Evolutionary conservation across 169 alveolate species (phyloP).

Genomic region (Theileria sp.): DNA sequence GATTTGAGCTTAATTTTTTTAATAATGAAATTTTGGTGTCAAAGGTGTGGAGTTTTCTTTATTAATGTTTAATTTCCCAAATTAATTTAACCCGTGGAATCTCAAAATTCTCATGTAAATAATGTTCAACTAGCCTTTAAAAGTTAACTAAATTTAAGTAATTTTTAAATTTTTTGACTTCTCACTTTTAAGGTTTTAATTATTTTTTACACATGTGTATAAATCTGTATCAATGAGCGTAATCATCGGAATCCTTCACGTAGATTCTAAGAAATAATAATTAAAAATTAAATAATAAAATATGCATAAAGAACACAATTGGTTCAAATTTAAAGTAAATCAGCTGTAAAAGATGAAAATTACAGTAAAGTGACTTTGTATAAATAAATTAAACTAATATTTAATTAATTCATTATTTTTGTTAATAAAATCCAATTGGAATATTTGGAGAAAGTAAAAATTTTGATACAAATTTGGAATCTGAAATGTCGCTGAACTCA

Average conservation of each 20-base stretch:
- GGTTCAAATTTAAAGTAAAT: not conserved
- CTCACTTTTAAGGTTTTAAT: not conserved
- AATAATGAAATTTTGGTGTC: not conserved
- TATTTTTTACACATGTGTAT: not conserved
- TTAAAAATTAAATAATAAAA: no score
- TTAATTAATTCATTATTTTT: not conserved
- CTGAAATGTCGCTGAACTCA: slow-evolving; percentile 31
- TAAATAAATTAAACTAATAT: not conserved
- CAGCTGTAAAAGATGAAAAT: not conserved
- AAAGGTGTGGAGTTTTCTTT: not conserved
- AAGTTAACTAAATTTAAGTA: not conserved
- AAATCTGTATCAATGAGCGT: not conserved
- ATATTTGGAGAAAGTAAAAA: not conserved
- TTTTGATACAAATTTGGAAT: not conserved
- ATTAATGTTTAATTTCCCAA: not conserved
- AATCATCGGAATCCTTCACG: not conserved
- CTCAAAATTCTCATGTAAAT: not conserved
- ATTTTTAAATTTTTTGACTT: no score
- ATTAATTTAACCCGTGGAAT: not conserved
- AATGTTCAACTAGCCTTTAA: not conserved
- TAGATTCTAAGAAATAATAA: not conserved
- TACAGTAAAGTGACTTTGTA: not conserved
- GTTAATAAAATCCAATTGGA: not conserved
- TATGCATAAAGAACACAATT: not conserved
- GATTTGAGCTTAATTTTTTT: not conserved